A percentile compares a stretch with the other conserved stretches of the same genome.
Evolutionary conservation across 2,329 filamentous ascomycete species (phyloP).

Genomic region (Beauveria brongniartii): DNA sequence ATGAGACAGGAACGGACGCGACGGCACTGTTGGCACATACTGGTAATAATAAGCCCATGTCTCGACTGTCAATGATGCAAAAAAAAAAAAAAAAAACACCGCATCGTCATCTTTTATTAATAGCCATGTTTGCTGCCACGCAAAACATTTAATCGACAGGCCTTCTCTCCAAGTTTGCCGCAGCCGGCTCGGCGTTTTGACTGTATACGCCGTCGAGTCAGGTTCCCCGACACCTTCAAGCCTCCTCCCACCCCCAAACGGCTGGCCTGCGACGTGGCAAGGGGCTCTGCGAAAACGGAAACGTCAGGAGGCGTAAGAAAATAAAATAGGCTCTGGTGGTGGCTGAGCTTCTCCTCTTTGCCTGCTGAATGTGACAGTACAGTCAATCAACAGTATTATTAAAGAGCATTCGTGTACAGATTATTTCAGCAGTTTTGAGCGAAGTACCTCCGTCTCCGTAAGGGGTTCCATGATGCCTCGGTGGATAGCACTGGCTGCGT

Average conservation of each 20-base stretch:
- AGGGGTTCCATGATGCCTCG: neutral
- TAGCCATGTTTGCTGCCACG: no score
- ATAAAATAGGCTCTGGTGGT: neutral
- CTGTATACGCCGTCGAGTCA: neutral
- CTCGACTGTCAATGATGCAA: neutral
- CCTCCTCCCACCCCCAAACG: neutral
- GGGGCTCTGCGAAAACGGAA: neutral
- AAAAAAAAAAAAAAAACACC: neutral
- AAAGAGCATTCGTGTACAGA: neutral
- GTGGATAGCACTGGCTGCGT: neutral
- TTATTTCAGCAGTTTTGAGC: neutral
- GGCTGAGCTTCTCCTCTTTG: neutral
- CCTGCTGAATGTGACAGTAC: neutral
- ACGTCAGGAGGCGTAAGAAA: neutral
- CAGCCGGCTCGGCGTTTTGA: neutral
- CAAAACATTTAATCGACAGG: no score
- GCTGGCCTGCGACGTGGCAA: neutral
- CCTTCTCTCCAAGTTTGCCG: neutral
- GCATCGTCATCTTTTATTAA: neutral
- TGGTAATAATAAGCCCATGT: no score
- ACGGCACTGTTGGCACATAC: no score
- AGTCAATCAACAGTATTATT: neutral
- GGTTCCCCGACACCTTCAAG: neutral
- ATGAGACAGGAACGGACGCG: no score
- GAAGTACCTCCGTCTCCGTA: neutral